These are phyloP conservation scores for Tieghemiomyces parasiticus DNA, from an alignment of 192 early-diverging fungal species.

Conservation along the genomic window DNA sequence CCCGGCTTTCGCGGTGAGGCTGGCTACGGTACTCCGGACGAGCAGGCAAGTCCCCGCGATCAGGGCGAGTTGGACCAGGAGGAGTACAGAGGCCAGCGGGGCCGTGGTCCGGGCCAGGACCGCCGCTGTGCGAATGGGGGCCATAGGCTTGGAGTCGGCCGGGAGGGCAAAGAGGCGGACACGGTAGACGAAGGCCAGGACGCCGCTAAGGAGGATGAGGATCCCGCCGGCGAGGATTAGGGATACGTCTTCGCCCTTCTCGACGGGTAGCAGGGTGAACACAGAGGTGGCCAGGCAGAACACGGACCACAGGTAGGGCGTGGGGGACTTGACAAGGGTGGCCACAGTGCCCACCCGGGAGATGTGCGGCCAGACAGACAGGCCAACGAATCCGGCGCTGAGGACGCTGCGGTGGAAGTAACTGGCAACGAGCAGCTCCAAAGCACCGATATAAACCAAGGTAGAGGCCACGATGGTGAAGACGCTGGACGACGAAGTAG, in stretches of 20 bases:
- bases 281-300: constrained; percentile 56
- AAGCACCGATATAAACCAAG: constrained; percentile 38
- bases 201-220: constrained; percentile 22
- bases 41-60: constrained; percentile 24
- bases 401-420: constrained; percentile 68
- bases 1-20: constrained; percentile 20
- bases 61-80: constrained; percentile 23
- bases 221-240: constrained; percentile 36
- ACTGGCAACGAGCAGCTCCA: constrained; percentile 76
- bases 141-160: background rate
- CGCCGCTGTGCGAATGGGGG: background rate
- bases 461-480: constrained; percentile 15
- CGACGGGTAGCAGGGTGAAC: constrained; percentile 82
- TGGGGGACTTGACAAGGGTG: constrained; percentile 20
- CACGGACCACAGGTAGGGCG: constrained; percentile 48
- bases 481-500: too few species aligned
- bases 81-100: too few species aligned
- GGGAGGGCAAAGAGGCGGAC: background rate
- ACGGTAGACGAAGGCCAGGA: constrained; percentile 17
- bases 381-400: constrained; percentile 41
- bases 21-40: constrained; percentile 19
- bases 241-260: constrained; percentile 54
- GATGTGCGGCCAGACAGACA: constrained; percentile 49
- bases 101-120: constrained; percentile 14
- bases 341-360: constrained; percentile 32